Evolutionary conservation across 177 flowering plant genomes (phyloP), one percentile per base, ranked within the genome.

Genomic region (Vitis hybrid): DNA sequence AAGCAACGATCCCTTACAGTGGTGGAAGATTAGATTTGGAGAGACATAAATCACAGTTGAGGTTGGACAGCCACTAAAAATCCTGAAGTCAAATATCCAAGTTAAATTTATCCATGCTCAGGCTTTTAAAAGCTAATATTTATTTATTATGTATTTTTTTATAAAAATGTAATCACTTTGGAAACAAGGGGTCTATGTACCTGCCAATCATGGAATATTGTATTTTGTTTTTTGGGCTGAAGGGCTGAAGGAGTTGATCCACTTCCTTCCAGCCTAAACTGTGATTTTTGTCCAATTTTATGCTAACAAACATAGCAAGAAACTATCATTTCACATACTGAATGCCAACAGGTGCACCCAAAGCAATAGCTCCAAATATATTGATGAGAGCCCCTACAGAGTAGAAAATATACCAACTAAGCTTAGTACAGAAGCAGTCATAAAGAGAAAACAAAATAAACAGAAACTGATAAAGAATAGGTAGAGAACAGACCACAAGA

Each of bases 261-360:
- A 1, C 21, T 49, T 15, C n/a, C 32, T 51, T 66, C 69, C 60
- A 65, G 69, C 69, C 76, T 71, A 73, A 79, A 72, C 70, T 56
- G 59, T 66, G 74, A 72, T 61, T 30, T 75, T 2, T 66, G 10
- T 46, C 13, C 64, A 75, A 18, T 49, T 27, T 63, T 58, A 61
- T 20, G 15, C 12, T 3, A 20, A 35, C 17, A 54, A 18, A 48
- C 24, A 55, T n/a, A 41, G 35, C 32, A 24, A 11, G 51, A n/a
- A 48, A 11, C 20, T 48, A 2, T n/a, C 55, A 58, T 52, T 63
- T 71, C 72, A 85, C 97, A 68, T 87, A 93, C 98, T 86, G 86
- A 66, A 78, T 71, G 32, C 92, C 87, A 79, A 90, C 77, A 30
- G 98, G 98, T 72, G 97, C 90, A 1, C 97, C 97, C 85, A 94